Conservation (phyloP, 306 rosid genomes). For the Acacia crassicarpa region DNA sequence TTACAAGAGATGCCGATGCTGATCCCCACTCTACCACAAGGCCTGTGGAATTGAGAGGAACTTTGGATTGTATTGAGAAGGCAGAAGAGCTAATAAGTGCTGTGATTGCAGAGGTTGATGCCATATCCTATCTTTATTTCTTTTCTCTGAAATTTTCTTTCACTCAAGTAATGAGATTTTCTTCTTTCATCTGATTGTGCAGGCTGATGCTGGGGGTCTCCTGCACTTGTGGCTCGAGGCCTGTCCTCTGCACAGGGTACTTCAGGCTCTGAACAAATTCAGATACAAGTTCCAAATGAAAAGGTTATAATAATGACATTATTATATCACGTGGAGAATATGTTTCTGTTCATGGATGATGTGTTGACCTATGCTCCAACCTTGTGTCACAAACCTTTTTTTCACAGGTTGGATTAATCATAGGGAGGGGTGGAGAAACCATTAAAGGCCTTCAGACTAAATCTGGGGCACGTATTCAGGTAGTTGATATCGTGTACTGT, state of each 20-base stretch:
- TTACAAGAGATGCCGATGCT: constrained; percentile 87
- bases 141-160: background rate
- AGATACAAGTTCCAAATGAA: constrained; percentile 94
- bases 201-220: constrained; percentile 99
- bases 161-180: background rate
- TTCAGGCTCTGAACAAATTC: constrained; percentile 92
- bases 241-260: constrained; percentile 66
- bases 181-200: constrained; percentile 32
- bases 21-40: constrained; percentile 67
- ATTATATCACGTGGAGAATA: background rate
- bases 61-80: constrained; percentile 69
- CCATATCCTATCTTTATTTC: background rate
- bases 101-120: constrained; percentile 84
- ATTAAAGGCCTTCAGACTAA: constrained; percentile 87
- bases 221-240: constrained; percentile 92
- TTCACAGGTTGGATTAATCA: constrained; percentile 90
- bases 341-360: background rate
- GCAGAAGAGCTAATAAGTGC: constrained; percentile 90
- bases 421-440: constrained; percentile 97
- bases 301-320: constrained; percentile 52
- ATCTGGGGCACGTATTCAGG: constrained; percentile 99
- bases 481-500: constrained; percentile 54
- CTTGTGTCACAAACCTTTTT: background rate
- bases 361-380: background rate
- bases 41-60: constrained; percentile 86